phyloP scores from a whole-genome alignment of 331 rosid genomes.

The Erythrophleum ivorense region DNA sequence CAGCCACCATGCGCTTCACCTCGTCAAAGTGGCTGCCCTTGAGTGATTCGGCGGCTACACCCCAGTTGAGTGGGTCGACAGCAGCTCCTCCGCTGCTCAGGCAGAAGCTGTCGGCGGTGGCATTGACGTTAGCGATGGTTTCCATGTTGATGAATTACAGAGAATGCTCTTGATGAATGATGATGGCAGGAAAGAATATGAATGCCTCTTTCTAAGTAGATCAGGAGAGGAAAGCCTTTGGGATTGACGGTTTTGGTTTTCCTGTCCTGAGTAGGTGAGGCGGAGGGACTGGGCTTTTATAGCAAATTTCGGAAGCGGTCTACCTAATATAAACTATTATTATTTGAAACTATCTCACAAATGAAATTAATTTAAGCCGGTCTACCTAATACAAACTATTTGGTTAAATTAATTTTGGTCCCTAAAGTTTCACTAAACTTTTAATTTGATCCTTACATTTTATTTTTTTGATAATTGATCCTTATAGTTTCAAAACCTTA shows the following conservation, averaged over 20 bases:
- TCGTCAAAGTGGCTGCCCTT: slow-evolving; percentile 84
- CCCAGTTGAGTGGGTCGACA: slow-evolving; percentile 79
- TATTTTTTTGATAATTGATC: too few relatives aligned
- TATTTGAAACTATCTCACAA: too few relatives aligned
- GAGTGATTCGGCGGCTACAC: slow-evolving; percentile 65
- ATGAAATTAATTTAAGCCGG: neutral
- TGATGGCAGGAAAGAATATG: neutral
- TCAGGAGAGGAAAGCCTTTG: slow-evolving; percentile 9
- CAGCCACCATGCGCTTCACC: slow-evolving; percentile 88
- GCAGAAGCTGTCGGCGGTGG: slow-evolving; percentile 44
- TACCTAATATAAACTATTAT: neutral
- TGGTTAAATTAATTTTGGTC: neutral
- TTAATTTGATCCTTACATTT: too few relatives aligned
- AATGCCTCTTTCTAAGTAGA: neutral
- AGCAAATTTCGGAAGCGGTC: neutral
- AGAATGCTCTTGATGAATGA: neutral
- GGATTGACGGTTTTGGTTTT: slow-evolving; percentile 16
- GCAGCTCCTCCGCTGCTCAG: neutral
- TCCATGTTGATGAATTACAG: slow-evolving; percentile 32
- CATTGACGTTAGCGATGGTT: slow-evolving; percentile 17
- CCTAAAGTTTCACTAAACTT: too few relatives aligned
- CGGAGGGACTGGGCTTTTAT: slow-evolving; percentile 32
- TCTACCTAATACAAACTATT: neutral
- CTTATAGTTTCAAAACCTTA: too few relatives aligned
- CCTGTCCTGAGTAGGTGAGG: slow-evolving; percentile 50